Evolutionary conservation across 352 stramenopile genomes (phyloP).

Genomic region (Pythium aquatile): DNA sequence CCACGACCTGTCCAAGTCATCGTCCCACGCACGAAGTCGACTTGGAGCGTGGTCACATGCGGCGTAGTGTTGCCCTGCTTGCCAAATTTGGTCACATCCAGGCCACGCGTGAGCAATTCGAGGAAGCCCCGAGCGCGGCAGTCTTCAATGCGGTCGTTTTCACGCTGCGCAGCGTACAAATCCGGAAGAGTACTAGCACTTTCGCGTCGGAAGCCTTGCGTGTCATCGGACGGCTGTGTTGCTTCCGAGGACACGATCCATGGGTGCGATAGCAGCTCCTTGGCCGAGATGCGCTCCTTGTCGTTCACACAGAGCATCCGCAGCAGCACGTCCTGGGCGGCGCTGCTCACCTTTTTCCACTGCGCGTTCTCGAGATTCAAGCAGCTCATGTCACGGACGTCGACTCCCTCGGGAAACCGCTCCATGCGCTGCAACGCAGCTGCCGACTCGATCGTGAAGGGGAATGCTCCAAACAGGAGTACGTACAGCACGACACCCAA

Average conservation of each 20-base stretch:
- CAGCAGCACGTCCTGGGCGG: conserved; percentile 62
- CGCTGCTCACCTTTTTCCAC: conserved; percentile 49
- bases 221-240: background rate
- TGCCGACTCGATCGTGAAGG: conserved; percentile 74
- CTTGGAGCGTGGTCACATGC: conserved; percentile 39
- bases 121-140: conserved; percentile 60
- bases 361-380: conserved; percentile 52
- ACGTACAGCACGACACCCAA: conserved; percentile 80
- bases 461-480: conserved; percentile 74
- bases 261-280: conserved; percentile 55
- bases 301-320: conserved; percentile 54
- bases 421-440: conserved; percentile 62
- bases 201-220: conserved; percentile 5
- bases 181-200: background rate
- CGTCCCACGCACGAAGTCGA: conserved; percentile 57
- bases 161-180: conserved; percentile 18
- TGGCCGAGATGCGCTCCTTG: conserved; percentile 57
- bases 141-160: conserved; percentile 41
- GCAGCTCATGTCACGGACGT: conserved; percentile 83
- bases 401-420: conserved; percentile 52
- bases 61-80: conserved; percentile 41
- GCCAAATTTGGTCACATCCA: conserved; percentile 66
- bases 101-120: conserved; percentile 57
- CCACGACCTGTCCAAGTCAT: conserved; percentile 56
- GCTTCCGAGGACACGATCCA: conserved; percentile 43